Base-by-base conservation (phyloP, 306 rosid species). In the Corylus avellana region DNA sequence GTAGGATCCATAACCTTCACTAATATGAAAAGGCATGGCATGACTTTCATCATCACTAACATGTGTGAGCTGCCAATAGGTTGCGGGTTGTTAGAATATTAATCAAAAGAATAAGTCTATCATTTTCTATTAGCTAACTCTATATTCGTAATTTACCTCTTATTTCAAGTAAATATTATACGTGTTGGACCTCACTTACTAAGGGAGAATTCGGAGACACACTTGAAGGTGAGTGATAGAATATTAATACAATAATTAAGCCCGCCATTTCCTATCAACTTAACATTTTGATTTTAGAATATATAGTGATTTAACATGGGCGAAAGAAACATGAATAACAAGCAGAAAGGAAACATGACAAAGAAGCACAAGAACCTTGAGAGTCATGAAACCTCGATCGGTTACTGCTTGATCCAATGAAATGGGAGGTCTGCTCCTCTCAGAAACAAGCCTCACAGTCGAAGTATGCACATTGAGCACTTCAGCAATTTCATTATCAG, bases 401-500 rank as follows among this genome's bases (percentile, higher is more conserved):
- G 81, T 81, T n/a, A 80, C 20, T 58, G 78, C 74, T 77, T 14
- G 83, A 77, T 88, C 88, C 88, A 89, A 74, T 12, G 98, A 94
- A 85, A 92, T 74, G 39, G 96, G 92, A 37, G 74, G 77, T 75
- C 82, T 88, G 74, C 79, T 85, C 32, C 73, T 89, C 56, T 88
- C 92, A 4, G 70, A 86, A 68, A 92, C 85, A 54, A 94, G 88
- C 77, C 74, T 84, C 75, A 92, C 77, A 3, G 80, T 88, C 47
- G 94, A 84, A 78, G 82, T 81, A 56, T 42, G 77, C 59, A 85
- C 79, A 47, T 89, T 58, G 10, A 90, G 82, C n/a, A 68, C 20
- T 77, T 84, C 80, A 5, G 97, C 90, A 1, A 82, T 67, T 85
- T 94, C 98, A 10, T 85, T 49, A n/a, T 89, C 67, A 5, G 91